These are phyloP conservation scores for Camptophora hylomeconis DNA, from an alignment of 2,329 filamentous ascomycete genomes.

Conservation along the genomic window DNA sequence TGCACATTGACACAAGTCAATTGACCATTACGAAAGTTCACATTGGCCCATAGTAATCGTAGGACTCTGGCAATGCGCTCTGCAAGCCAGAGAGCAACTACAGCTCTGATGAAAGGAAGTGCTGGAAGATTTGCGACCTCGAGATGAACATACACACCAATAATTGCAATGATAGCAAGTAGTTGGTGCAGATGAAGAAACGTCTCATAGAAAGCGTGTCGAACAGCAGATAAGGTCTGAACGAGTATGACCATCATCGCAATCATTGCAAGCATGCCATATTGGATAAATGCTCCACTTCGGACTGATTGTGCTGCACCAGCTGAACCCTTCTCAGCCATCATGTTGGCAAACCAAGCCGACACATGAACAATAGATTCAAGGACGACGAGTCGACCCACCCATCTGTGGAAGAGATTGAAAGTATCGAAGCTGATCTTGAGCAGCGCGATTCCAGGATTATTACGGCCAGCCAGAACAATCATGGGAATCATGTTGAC, in stretches of 20 bases:
- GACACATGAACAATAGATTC: slow-evolving; percentile 59
- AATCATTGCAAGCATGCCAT: slow-evolving; percentile 31
- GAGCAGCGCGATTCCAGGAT: slow-evolving; percentile 70
- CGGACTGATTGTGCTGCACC: slow-evolving; percentile 23
- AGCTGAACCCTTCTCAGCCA: slow-evolving; percentile 49
- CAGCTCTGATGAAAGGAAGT: slow-evolving; percentile 24
- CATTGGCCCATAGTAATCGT: slow-evolving; percentile 41
- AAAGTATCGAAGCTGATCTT: slow-evolving; percentile 92
- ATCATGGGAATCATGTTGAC: slow-evolving; percentile 89
- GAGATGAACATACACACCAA: slow-evolving; percentile 33
- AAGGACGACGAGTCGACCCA: slow-evolving; percentile 61
- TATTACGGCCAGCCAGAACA: slow-evolving; percentile 82
- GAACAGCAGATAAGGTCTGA: slow-evolving; percentile 32
- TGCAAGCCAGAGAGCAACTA: slow-evolving; percentile 26
- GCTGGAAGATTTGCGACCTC: slow-evolving; percentile 29
- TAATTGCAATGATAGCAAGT: slow-evolving; percentile 28
- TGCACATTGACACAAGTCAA: slow-evolving; percentile 43
- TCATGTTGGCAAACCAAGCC: slow-evolving; percentile 66
- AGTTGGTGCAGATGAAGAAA: slow-evolving; percentile 36
- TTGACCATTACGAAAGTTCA: slow-evolving; percentile 29
- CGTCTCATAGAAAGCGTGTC: slow-evolving; percentile 34
- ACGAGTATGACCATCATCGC: slow-evolving; percentile 27
- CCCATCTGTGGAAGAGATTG: slow-evolving; percentile 79
- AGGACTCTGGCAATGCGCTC: slow-evolving; percentile 34
- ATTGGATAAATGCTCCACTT: slow-evolving; percentile 29